Evolutionary conservation across 495 filamentous ascomycete species (phyloP), one percentile per base, ranked within the genome.

Genomic region (Xylaria bambusicola): DNA sequence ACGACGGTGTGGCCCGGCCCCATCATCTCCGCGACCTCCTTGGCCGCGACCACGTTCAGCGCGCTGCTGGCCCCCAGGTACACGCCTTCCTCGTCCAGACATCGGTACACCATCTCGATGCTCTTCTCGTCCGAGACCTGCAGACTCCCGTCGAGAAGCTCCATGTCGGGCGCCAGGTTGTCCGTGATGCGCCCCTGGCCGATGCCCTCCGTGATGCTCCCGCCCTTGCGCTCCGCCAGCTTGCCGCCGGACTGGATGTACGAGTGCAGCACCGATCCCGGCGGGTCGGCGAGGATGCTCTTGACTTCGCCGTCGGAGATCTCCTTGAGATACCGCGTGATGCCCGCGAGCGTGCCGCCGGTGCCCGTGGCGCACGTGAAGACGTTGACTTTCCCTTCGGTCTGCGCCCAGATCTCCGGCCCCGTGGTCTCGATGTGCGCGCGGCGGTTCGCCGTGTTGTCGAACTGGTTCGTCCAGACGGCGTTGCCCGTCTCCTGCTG

Each of bases 401-500:
- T 97, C 80, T 98, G 94, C n/a, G 85, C 72, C 94, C 94, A 98
- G 69, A 98, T 92, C 73, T 98, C 94, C 1, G 94, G 94, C 0
- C 94, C 94, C 1, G 94, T 98, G 0, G 93, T 98, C 77, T 97
- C 94, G 66, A 98, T 86, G 69, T 98, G 94, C 24, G 93, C 93
- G 70, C 88, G 86, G 27, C 95, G 84, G 73, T 98, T 98, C 52
- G 95, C 94, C 31, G 79, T 84, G 77, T 98, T 98, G 70, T 98
- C 94, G 77, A 98, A 98, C 73, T 98, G 94, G 76, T 98, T 94
- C 26, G 94, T 98, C 94, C 94, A 98, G 2, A 97, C 92, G 6
- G 94, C 92, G 74, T 97, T 97, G 2, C 89, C 86, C 42, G 54
- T 47, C 54, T 48, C 27, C 4, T 2, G 6, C 27, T 36, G 38